Evolutionary conservation across 331 rosid species (phyloP).

Genomic region (Pyracantha coccinea): DNA sequence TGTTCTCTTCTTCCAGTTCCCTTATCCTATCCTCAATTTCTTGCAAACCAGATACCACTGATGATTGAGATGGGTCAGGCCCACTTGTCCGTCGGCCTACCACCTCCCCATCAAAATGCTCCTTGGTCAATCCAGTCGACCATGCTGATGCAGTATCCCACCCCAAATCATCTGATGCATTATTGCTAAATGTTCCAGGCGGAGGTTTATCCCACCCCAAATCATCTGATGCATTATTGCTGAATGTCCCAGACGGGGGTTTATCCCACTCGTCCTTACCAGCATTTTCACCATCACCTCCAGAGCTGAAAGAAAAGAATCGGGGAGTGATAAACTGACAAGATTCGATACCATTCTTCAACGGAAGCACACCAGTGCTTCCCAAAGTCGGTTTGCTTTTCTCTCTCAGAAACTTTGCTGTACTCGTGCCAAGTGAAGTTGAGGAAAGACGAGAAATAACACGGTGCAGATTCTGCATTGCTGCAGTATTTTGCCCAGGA

Average conservation of each 20-base stretch:
- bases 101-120: conserved; percentile 73
- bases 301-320: conserved; percentile 36
- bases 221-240: too few relatives aligned
- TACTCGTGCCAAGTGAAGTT: conserved; percentile 14
- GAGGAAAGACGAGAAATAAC: conserved; percentile 23
- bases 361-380: neutral
- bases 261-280: conserved; percentile 31
- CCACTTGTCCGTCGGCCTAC: conserved; percentile 14
- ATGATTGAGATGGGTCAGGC: conserved; percentile 10
- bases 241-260: neutral
- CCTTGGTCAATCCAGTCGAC: conserved; percentile 66
- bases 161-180: conserved; percentile 21
- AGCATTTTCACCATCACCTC: conserved; percentile 20
- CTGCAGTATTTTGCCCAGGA: neutral
- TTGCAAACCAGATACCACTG: conserved; percentile 31
- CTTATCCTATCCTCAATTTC: conserved; percentile 46
- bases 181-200: conserved; percentile 23
- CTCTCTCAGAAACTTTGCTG: conserved; percentile 23
- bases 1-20: conserved; percentile 49
- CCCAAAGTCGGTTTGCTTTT: conserved; percentile 3
- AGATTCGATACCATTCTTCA: conserved; percentile 10
- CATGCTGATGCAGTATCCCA: conserved; percentile 59
- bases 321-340: conserved; percentile 3
- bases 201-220: too few relatives aligned
- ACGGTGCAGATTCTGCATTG: conserved; percentile 51